phyloP scores from a whole-genome alignment of 257 asterid genomes.

The Ilex asprella region DNA sequence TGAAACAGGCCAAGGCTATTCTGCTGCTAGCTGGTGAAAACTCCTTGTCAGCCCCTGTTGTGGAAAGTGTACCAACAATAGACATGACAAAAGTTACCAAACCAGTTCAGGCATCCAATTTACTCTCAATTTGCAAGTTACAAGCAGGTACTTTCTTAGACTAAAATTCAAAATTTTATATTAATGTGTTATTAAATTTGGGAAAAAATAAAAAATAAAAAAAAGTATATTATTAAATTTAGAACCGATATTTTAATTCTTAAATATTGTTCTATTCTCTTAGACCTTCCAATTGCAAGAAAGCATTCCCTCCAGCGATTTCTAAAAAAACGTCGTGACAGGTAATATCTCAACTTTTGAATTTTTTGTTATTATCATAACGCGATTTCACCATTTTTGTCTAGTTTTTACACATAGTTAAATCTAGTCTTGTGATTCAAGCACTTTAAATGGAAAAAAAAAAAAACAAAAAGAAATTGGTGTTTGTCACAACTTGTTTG shows the following conservation, averaged over 20 bases:
- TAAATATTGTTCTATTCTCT: neutral
- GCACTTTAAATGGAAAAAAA: too few species aligned
- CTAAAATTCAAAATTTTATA: neutral
- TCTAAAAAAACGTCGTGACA: neutral
- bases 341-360: neutral
- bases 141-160: neutral
- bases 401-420: neutral
- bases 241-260: neutral
- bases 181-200: neutral
- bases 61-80: neutral
- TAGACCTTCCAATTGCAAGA: neutral
- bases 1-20: neutral
- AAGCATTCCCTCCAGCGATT: neutral
- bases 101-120: neutral
- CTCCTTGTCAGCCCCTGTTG: neutral
- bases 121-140: neutral
- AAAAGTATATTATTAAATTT: too few species aligned
- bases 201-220: too few species aligned
- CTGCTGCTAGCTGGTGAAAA: neutral
- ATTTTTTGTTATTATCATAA: too few species aligned
- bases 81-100: neutral
- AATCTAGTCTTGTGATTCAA: too few species aligned
- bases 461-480: too few species aligned
- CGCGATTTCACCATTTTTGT: neutral
- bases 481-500: too few species aligned